Evolutionary conservation across 805 yeast species (phyloP), one percentile per base, ranked within the genome.

Genomic region (Starmera amethionina): DNA sequence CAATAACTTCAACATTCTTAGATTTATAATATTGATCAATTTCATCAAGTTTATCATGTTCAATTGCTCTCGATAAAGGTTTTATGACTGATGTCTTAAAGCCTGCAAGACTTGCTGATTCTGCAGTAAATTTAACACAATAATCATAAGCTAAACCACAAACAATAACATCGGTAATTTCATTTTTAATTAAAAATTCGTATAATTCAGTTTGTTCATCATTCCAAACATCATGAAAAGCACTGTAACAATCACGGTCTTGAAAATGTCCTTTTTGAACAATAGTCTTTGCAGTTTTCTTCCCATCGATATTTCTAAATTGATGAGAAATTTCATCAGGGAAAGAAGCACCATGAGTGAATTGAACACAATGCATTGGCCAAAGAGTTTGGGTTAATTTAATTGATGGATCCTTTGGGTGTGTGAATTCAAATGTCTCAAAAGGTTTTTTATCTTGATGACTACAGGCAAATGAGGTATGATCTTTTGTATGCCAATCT

Each of bases 281-380:
- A 2, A 75, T 63, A 4, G 68, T 58, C 25, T 58, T 55, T 42
- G 64, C 62, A 34, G 68, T 51, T 30, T 50, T 49, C 18, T 16
- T 16, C 18, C 18, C 18, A 12, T 42, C 46, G 40, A 75, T 59
- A 1, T 48, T 51, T 11, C 56, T 54, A 38, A 60, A 48, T 0
- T 52, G 51, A 3, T 53, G 50, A 32, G 62, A 58, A 40, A 87
- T 65, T 45, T 64, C 73, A 0, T 58, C 47, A 5, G 85, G 83
- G 30, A 83, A 66, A 31, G 70, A 67, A 0, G 89, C 71, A 1
- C 97, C 97, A 5, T 47, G 37, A 0, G 88, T 68, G 39, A 70
- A 67, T 52, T 85, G 89, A 13, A 89, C 74, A 58, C 97, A 89
- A 56, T 89, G 97, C 41, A 75, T 89, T 0, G 97, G 97, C 97